Evolutionary conservation across 306 rosid genomes (phyloP).

Genomic region (Acacia confusa): DNA sequence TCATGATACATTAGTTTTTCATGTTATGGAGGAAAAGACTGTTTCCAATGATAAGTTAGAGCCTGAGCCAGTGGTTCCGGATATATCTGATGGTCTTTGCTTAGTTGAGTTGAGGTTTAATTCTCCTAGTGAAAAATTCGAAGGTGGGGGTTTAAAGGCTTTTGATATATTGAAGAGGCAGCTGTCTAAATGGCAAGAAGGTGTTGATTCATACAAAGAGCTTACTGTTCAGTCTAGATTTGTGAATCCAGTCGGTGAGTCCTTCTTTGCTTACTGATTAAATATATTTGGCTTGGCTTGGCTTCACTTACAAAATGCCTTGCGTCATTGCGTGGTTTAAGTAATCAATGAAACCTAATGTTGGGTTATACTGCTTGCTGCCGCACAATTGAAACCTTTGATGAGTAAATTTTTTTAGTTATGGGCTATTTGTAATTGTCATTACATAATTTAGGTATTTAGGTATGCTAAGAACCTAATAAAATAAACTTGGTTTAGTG

Average conservation of each 20-base stretch:
- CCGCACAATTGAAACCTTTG: neutral
- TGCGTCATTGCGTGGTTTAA: neutral
- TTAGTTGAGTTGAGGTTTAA: conserved; percentile 54
- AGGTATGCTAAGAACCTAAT: neutral
- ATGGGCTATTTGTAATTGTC: neutral
- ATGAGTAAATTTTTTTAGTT: neutral
- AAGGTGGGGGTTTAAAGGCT: conserved; percentile 39
- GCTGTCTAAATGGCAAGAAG: conserved; percentile 57
- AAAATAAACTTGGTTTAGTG: neutral
- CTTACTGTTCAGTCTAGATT: conserved; percentile 35
- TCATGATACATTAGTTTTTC: conserved; percentile 33
- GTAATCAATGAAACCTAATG: neutral
- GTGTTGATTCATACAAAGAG: conserved; percentile 41
- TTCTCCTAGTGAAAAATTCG: conserved; percentile 40
- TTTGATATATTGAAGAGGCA: conserved; percentile 50
- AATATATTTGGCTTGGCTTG: neutral
- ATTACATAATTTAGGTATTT: neutral
- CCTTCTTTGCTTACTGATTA: neutral
- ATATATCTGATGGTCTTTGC: conserved; percentile 55
- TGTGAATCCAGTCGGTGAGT: conserved; percentile 20
- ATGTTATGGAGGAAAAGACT: conserved; percentile 27
- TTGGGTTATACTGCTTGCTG: conserved; percentile 3
- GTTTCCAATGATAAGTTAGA: conserved; percentile 38
- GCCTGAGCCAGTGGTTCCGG: conserved; percentile 31
- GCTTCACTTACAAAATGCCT: neutral